These are phyloP conservation scores for Xylaria sp. DNA, from an alignment of 2,329 filamentous ascomycete species.

Conservation along the genomic window DNA sequence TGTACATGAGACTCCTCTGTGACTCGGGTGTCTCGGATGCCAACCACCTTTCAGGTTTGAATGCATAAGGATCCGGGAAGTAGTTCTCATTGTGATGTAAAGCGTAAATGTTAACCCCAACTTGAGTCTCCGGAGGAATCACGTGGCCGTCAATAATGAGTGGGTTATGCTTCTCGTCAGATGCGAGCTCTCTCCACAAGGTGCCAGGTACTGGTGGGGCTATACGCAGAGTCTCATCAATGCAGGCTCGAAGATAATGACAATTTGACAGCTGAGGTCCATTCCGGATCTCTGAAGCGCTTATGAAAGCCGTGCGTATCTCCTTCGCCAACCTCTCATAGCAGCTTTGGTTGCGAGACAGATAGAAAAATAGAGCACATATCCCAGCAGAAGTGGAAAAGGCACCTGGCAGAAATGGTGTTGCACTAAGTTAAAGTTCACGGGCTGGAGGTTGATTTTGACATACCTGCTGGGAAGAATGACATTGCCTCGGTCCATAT, in stretches of 20 bases:
- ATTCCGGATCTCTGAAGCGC: background rate
- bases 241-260: background rate
- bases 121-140: slow-evolving; percentile 16
- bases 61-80: slow-evolving; percentile 26
- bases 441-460: background rate
- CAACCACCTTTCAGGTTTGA: slow-evolving; percentile 24
- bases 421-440: too few species aligned
- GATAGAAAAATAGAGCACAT: background rate
- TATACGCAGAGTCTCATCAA: background rate
- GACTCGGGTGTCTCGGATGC: background rate
- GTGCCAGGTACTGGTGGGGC: background rate
- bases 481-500: background rate
- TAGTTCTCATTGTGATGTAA: slow-evolving; percentile 35
- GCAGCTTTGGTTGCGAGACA: background rate
- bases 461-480: background rate
- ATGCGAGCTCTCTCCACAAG: background rate
- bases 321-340: background rate
- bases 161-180: background rate
- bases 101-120: slow-evolving; percentile 30
- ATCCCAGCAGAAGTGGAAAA: background rate
- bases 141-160: slow-evolving; percentile 18
- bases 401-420: too few species aligned
- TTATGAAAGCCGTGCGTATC: background rate
- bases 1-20: slow-evolving; percentile 2
- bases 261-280: background rate